Percentiles rank a stretch among this genome's conserved stretches.
Evolutionary conservation across 495 filamentous ascomycete genomes (phyloP).

Genomic region (Penicillium parvum): DNA sequence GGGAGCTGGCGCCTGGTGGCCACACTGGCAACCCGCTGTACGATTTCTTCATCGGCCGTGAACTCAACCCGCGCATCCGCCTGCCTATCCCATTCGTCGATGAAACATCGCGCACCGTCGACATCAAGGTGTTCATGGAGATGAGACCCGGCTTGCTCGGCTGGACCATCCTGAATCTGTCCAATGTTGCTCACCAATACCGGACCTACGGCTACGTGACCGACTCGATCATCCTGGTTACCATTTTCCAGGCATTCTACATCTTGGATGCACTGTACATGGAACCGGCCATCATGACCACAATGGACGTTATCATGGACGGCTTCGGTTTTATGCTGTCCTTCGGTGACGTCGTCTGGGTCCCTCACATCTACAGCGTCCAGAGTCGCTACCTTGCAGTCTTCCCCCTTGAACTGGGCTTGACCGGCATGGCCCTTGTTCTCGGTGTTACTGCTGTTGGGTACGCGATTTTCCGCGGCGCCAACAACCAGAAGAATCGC

Average conservation of each 20-base stretch:
- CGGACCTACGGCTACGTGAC: constrained; percentile 74
- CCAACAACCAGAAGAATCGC: constrained; percentile 90
- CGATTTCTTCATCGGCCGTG: constrained; percentile 96
- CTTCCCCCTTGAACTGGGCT: constrained; percentile 74
- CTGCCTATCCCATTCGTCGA: constrained; percentile 66
- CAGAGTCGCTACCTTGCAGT: constrained; percentile 85
- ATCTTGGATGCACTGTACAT: constrained; percentile 83
- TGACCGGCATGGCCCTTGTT: constrained; percentile 55
- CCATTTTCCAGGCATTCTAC: constrained; percentile 75
- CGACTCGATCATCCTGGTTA: constrained; percentile 81
- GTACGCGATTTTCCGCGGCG: constrained; percentile 84
- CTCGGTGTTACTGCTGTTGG: constrained; percentile 61
- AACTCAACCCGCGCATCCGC: constrained; percentile 85
- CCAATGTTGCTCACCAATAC: constrained; percentile 86
- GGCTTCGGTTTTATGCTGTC: constrained; percentile 97
- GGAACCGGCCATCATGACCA: constrained; percentile 89
- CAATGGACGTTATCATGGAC: constrained; percentile 92
- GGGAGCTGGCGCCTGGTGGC: constrained; percentile 77
- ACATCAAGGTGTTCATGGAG: constrained; percentile 89
- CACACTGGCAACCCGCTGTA: constrained; percentile 83
- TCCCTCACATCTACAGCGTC: constrained; percentile 83
- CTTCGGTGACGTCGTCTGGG: constrained; percentile 91
- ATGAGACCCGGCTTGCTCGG: constrained; percentile 86
- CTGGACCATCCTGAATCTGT: constrained; percentile 82
- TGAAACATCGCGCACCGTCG: constrained; percentile 55